Evolutionary conservation across 176 grass and related monocot species (phyloP).

Genomic region (Cenchrus fungigraminus): DNA sequence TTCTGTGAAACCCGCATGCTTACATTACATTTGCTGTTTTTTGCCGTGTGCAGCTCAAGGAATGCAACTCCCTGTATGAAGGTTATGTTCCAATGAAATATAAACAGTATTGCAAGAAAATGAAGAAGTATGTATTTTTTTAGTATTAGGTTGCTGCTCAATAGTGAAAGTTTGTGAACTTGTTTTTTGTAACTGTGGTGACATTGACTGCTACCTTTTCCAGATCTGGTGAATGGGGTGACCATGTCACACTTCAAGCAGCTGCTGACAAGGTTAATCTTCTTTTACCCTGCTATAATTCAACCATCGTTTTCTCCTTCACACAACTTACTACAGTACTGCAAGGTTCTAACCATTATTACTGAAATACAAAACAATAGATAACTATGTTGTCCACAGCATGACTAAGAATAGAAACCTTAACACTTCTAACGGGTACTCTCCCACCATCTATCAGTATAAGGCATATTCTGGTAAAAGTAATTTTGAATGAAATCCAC

Average conservation of each 20-base stretch:
- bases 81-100: constrained; percentile 98
- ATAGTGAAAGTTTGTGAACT: constrained; percentile 18
- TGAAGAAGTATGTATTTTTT: constrained; percentile 79
- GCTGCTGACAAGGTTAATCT: constrained; percentile 86
- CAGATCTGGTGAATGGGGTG: constrained; percentile 97
- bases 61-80: constrained; percentile 76
- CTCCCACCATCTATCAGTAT: background rate
- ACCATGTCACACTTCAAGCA: constrained; percentile 95
- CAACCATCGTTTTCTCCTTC: constrained; percentile 11
- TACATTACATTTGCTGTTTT: constrained; percentile 36
- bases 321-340: background rate
- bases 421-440: background rate
- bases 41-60: constrained; percentile 82
- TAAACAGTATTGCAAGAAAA: constrained; percentile 95
- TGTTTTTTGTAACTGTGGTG: background rate
- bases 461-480: background rate
- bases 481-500: background rate
- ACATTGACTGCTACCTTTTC: constrained; percentile 14
- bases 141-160: constrained; percentile 18
- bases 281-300: constrained; percentile 9
- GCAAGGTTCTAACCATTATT: constrained; percentile 1
- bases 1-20: constrained; percentile 1
- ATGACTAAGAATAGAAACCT: background rate
- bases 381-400: background rate
- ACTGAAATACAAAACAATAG: background rate